Evolutionary conservation across 2,329 filamentous ascomycete species (phyloP).

Genomic region (Pseudonectria foliicola): DNA sequence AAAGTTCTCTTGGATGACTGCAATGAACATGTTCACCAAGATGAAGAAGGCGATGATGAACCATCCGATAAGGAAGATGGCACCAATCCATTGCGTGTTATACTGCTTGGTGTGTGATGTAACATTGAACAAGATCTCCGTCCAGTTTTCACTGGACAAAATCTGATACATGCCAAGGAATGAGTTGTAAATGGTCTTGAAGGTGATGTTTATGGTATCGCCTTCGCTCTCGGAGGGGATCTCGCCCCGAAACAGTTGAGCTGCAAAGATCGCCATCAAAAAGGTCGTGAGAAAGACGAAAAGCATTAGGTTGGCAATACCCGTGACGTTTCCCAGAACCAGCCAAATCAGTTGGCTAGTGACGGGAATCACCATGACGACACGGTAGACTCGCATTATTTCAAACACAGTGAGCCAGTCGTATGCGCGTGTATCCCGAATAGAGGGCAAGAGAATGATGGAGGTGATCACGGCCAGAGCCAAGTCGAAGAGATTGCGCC

Average conservation of each 20-base stretch:
- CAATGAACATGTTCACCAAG: slow-evolving; percentile 99
- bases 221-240: slow-evolving; percentile 61
- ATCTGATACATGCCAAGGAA: slow-evolving; percentile 98
- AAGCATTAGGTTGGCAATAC: slow-evolving; percentile 89
- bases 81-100: slow-evolving; percentile 85
- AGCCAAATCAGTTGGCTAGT: slow-evolving; percentile 80
- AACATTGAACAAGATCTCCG: slow-evolving; percentile 73
- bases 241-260: slow-evolving; percentile 86
- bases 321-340: slow-evolving; percentile 83
- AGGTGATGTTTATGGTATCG: slow-evolving; percentile 62
- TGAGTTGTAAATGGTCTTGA: slow-evolving; percentile 87
- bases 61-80: slow-evolving; percentile 87
- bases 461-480: slow-evolving; percentile 72
- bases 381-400: slow-evolving; percentile 82
- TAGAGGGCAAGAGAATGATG: slow-evolving; percentile 76
- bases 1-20: slow-evolving; percentile 99
- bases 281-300: slow-evolving; percentile 97
- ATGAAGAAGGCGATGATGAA: slow-evolving; percentile 95
- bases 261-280: slow-evolving; percentile 84
- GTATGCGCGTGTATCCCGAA: slow-evolving; percentile 69
- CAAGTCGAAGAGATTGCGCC: slow-evolving; percentile 74
- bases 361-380: slow-evolving; percentile 82
- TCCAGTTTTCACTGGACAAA: slow-evolving; percentile 95
- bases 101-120: slow-evolving; percentile 59
- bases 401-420: slow-evolving; percentile 90